Base-by-base conservation (phyloP, 352 stramenopile species). In the Pythium monospermum region DNA sequence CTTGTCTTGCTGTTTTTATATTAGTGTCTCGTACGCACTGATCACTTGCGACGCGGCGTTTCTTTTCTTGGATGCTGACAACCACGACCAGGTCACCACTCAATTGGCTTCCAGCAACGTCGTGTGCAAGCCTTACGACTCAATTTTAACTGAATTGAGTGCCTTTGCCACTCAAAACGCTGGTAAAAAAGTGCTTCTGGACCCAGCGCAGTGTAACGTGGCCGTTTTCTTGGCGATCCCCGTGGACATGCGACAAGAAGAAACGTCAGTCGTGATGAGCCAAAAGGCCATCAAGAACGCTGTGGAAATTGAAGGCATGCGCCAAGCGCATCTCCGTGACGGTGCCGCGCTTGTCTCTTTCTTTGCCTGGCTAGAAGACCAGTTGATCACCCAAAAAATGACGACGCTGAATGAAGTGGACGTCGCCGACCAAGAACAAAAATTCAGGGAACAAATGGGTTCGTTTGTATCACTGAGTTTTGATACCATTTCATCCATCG, bases 401-500 rank as follows among this genome's bases (percentile, higher is more conserved):
- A n/a, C n/a, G n/a, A 22, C 69, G 76, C 76, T 82, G 66, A 71
- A 84, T 47, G 76, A 92, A 71, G 64, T 91, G 68, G 27, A 96
- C 41, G 88, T 98, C 6, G 94, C 96, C 41, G 71, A 96, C 55
- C 94, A 97, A 36, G 73, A 98, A 42, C 90, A 97, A 41, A 53
- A 75, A 35, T 85, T 94, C 49, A 82, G 96, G 35, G 69, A 86
- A 27, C 59, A 92, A 57, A 76, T 87, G 71, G 79, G 87, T 4
- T 75, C 83, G 31, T 98, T 93, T 56, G 68, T 97, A 19, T 96
- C 95, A 48, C 77, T 96, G 38, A 97, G 79, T 52, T 99, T 99
- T 57, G 93, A 96, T 31, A 99, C 97, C 15, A 99, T 99, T 63
- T 97, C 96, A 16, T 97, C 96, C 27, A 89, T 96, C 48, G 96